Evolutionary conservation across 23 red algal genomes (phyloP), one percentile per base, ranked within the genome.

Genomic region (Chondrus crispus): DNA sequence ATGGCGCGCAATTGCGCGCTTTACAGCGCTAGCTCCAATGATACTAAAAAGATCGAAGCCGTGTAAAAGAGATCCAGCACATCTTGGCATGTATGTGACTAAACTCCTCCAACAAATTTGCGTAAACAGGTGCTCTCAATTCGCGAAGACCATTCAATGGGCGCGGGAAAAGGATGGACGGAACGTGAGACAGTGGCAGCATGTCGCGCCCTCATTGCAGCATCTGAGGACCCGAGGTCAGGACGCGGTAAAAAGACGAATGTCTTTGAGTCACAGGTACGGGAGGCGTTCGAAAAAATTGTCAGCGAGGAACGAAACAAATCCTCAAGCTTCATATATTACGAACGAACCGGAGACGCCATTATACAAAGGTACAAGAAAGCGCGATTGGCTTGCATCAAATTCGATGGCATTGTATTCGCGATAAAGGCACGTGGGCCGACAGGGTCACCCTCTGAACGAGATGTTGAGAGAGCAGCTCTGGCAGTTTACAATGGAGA

Each of bases 141-240:
- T n/a, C n/a, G n/a, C n/a, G n/a, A n/a, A n/a, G n/a, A n/a, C n/a
- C n/a, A n/a, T n/a, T n/a, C n/a, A 48, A 77, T 77, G 71, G 71
- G 71, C 24, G 28, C 26, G n/a, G 71, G 71, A 48, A 24, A 38
- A 77, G 37, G 1, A 77, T 77, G 12, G 71, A 46, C 26, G 10
- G 22, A 24, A 38, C 10, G 43, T 1, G 70, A 76, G 70, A 46
- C 70, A 76, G 33, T 66, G 49, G 29, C 40, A 29, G 69, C 86
- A 32, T 90, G 52, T 66, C 32, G 48, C 12, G 39, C 71, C 6
- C 80, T 42, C 1, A 43, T 90, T 35, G 19, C 18, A 10, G 86
- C 51, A 13, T 90, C 86, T 46, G 86, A 90, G 80, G 86, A 90
- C 68, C 86, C 72, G 13, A 64, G 18, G 24, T 19, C 30, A 0